phyloP scores from a whole-genome alignment of 306 rosid species.

The Alnus glutinosa region DNA sequence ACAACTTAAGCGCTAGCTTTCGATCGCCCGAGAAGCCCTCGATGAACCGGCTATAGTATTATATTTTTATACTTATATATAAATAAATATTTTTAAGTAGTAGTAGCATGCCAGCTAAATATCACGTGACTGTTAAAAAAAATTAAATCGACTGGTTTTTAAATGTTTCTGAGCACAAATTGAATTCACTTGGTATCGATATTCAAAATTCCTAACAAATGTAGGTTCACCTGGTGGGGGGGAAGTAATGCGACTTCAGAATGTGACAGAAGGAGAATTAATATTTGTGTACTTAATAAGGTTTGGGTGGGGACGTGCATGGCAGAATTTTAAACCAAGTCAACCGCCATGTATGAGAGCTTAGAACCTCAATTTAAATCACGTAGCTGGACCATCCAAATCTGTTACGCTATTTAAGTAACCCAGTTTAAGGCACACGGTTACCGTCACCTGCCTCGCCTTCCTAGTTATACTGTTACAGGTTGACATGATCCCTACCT shows the following conservation, averaged over 20 bases:
- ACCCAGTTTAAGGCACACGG: constrained; percentile 24
- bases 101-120: no score
- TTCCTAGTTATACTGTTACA: background rate
- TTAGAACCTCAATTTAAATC: background rate
- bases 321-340: background rate
- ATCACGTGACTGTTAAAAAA: no score
- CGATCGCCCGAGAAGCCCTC: no score
- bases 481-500: background rate
- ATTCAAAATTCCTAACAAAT: background rate
- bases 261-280: background rate
- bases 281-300: background rate
- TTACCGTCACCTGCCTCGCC: constrained; percentile 16
- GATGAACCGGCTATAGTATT: no score
- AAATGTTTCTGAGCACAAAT: background rate
- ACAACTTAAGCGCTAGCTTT: no score
- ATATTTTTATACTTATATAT: no score
- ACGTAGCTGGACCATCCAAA: constrained; percentile 12
- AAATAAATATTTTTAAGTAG: no score
- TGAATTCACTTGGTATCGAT: background rate
- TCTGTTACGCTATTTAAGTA: background rate
- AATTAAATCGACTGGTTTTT: no score
- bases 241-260: background rate
- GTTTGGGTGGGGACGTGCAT: background rate
- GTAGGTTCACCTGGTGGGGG: constrained; percentile 8
- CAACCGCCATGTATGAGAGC: background rate